phyloP scores from a whole-genome alignment of 768 basidiomycete genomes.

The Suillus alpinus region DNA sequence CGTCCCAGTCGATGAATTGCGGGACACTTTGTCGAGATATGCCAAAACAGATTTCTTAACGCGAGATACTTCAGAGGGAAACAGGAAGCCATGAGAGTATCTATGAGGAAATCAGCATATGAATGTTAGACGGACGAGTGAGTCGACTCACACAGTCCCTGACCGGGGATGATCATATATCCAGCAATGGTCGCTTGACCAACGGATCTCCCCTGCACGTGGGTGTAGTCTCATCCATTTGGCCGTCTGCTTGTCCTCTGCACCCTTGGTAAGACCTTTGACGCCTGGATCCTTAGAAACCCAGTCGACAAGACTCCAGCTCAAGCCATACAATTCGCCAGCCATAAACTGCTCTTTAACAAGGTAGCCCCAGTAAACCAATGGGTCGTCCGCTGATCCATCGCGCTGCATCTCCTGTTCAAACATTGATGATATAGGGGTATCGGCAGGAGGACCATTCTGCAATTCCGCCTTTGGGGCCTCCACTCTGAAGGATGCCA shows the following conservation, averaged over 20 bases:
- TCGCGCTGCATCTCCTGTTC: conserved; percentile 6
- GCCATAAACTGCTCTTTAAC: conserved; percentile 95
- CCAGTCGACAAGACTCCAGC: conserved; percentile 86
- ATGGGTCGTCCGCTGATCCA: conserved; percentile 48
- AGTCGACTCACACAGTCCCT: conserved; percentile 74
- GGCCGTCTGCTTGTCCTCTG: conserved; percentile 91
- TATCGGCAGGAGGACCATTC: background rate
- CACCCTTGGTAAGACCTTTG: conserved; percentile 66
- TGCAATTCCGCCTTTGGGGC: background rate
- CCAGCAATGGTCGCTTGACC: conserved; percentile 93
- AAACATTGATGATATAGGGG: background rate
- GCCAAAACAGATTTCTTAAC: conserved; percentile 56
- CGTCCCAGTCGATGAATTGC: conserved; percentile 33
- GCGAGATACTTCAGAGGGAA: conserved; percentile 81
- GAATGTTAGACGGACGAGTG: conserved; percentile 3
- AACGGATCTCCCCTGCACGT: conserved; percentile 71
- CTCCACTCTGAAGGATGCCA: background rate
- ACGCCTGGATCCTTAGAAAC: conserved; percentile 72
- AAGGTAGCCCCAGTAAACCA: conserved; percentile 88
- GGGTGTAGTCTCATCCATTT: conserved; percentile 93
- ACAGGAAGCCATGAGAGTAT: conserved; percentile 93
- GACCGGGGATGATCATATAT: conserved; percentile 97
- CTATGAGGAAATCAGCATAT: conserved; percentile 35
- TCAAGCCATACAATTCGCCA: conserved; percentile 89
- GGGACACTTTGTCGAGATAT: conserved; percentile 45